Evolutionary conservation across 2,329 filamentous ascomycete genomes (phyloP).

Genomic region (Cyclaneusma minus): DNA sequence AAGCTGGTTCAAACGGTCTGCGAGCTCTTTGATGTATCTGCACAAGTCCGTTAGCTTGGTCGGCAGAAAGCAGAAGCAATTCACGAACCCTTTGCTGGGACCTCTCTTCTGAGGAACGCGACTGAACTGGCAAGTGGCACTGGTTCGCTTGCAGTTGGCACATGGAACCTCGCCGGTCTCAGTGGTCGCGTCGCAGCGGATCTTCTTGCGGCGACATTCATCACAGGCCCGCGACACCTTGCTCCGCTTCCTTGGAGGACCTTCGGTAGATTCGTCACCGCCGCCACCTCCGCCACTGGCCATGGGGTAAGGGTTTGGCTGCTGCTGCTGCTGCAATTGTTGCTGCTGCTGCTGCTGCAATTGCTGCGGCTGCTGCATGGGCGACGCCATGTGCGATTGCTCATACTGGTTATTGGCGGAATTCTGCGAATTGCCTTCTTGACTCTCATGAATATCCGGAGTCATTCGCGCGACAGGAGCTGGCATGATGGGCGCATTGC

Average conservation of each 20-base stretch:
- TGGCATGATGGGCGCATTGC: too few relatives aligned
- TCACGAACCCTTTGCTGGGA: constrained; percentile 65
- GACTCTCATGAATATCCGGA: too few relatives aligned
- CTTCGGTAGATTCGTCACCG: too few relatives aligned
- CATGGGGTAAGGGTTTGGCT: too few relatives aligned
- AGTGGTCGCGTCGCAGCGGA: constrained; percentile 70
- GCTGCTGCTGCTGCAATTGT: too few relatives aligned
- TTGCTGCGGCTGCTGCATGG: too few relatives aligned
- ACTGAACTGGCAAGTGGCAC: constrained; percentile 71
- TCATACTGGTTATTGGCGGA: too few relatives aligned
- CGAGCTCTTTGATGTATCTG: constrained; percentile 83
- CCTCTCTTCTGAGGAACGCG: constrained; percentile 78
- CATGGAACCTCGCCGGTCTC: constrained; percentile 62
- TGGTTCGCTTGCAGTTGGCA: constrained; percentile 64
- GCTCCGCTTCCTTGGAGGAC: constrained; percentile 62
- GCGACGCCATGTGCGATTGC: too few relatives aligned
- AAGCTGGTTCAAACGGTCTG: constrained; percentile 68
- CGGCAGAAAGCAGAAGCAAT: constrained; percentile 4
- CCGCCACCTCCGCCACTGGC: too few relatives aligned
- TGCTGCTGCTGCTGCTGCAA: too few relatives aligned
- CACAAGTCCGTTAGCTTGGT: constrained; percentile 7
- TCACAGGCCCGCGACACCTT: constrained; percentile 85
- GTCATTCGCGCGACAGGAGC: too few relatives aligned
- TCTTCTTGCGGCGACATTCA: constrained; percentile 78
- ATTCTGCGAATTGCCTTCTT: too few relatives aligned